Conservation (phyloP, 202 grass and related monocot genomes). For the Schoenoplectus triqueter region DNA sequence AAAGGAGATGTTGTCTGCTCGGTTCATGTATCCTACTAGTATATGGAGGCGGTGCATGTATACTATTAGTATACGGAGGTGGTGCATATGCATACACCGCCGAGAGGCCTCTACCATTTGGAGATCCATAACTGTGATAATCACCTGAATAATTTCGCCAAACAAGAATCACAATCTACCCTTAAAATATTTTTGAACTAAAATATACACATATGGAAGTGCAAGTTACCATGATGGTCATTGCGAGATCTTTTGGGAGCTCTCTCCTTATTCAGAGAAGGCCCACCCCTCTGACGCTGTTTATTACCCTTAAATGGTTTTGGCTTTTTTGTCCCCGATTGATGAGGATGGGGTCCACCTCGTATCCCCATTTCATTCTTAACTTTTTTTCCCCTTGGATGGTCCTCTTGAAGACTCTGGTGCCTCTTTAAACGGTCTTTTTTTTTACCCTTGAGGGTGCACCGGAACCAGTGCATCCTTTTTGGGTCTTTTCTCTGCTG, state of each 20-base stretch:
- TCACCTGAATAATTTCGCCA: constrained; percentile 25
- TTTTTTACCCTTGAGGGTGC: constrained; percentile 17
- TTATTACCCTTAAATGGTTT: constrained; percentile 21
- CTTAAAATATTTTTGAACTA: neutral
- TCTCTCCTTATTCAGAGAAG: neutral
- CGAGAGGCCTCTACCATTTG: neutral
- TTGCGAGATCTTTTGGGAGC: constrained; percentile 22
- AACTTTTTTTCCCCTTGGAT: constrained; percentile 31
- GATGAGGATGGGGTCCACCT: constrained; percentile 1
- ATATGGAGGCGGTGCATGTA: constrained; percentile 11
- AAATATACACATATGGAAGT: neutral
- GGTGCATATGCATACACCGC: constrained; percentile 25
- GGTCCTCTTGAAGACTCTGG: constrained; percentile 17
- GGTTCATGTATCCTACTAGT: neutral
- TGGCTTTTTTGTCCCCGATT: neutral
- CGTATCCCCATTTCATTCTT: neutral
- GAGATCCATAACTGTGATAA: constrained; percentile 15
- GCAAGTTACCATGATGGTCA: neutral
- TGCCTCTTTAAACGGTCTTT: constrained; percentile 28
- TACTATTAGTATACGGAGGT: neutral
- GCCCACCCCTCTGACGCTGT: constrained; percentile 8
- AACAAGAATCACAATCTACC: constrained; percentile 18
- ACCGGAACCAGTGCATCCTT: constrained; percentile 8
- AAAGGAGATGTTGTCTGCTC: neutral
- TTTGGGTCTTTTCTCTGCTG: constrained; percentile 13